Evolutionary conservation across 352 stramenopile genomes (phyloP), one percentile per base, ranked within the genome.

Genomic region (Plasmopara viticola): DNA sequence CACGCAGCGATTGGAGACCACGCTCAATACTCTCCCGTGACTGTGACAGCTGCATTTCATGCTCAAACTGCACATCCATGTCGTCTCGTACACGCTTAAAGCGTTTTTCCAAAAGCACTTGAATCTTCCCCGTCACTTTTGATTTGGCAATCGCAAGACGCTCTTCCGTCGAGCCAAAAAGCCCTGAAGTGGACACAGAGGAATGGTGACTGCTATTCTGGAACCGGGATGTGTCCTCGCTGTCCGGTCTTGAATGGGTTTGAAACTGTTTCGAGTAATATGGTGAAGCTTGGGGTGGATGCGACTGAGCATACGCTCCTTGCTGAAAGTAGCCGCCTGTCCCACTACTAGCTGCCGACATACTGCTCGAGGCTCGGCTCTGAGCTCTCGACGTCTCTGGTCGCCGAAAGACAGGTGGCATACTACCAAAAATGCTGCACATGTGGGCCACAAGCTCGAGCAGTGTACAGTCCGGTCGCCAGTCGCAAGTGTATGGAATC

Each of bases 391-490:
- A 56, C 42, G 81, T 70, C 2, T 71, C 64, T 8, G 82, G 82
- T 14, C 84, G 78, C 38, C 79, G 76, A 47, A 91, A 94, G 2
- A 94, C 84, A 8, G 82, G 84, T 9, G 84, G 84, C 56, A 90
- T 90, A 49, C 85, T 90, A 35, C 84, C 83, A 50, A 94, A 94
- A 39, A 94, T 90, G n/a, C 81, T 93, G 68, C 84, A 93, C 69
- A 93, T 87, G 56, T 91, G 84, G 7, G 82, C 84, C 3, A 94
- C 78, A 13, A 94, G 68, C 51, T 94, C 84, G 12, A 90, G 74
- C 46, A 94, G 53, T 20, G 80, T 94, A 56, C 83, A 89, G 35
- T 94, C 82, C 71, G 86, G 66, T 43, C 75, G 62, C 84, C 84
- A 94, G 56, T 94, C 73, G 1, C 72, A 66, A 10, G 73, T 90